These are phyloP conservation scores for Rhizoclosmatium globosum DNA, from an alignment of 192 early-diverging fungal species.

Conservation along the genomic window DNA sequence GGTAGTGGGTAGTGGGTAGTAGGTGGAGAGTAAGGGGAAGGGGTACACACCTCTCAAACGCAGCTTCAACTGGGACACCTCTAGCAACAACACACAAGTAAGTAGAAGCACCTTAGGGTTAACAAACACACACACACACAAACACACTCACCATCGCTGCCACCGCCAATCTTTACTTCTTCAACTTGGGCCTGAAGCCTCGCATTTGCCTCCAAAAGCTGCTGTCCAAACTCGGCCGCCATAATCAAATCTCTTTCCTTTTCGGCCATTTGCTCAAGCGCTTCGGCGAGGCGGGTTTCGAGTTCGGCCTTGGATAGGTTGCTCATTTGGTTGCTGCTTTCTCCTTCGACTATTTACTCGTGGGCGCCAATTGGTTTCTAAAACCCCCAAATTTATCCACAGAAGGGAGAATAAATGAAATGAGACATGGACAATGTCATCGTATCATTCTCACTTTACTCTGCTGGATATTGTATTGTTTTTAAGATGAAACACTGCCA, in stretches of 20 bases:
- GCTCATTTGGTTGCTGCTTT: not conserved
- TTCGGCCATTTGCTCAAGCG: conserved; percentile 8
- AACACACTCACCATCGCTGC: not conserved
- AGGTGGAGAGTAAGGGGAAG: not conserved
- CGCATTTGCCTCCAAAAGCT: conserved; percentile 17
- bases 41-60: not conserved
- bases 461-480: no score
- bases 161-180: not conserved
- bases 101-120: no score
- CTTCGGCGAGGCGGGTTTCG: not conserved
- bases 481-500: no score
- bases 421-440: no score
- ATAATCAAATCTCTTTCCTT: conserved; percentile 31
- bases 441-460: no score
- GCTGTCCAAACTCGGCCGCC: conserved; percentile 29
- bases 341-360: no score
- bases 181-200: conserved; percentile 16
- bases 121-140: no score
- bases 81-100: not conserved
- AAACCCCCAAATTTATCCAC: no score
- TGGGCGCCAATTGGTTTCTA: no score
- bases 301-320: not conserved
- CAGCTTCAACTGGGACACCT: not conserved
- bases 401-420: no score
- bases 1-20: no score